Percentiles rank a stretch among this genome's conserved stretches.
phyloP scores from a whole-genome alignment of 139 green algal species.

The Chlorella sp. region DNA sequence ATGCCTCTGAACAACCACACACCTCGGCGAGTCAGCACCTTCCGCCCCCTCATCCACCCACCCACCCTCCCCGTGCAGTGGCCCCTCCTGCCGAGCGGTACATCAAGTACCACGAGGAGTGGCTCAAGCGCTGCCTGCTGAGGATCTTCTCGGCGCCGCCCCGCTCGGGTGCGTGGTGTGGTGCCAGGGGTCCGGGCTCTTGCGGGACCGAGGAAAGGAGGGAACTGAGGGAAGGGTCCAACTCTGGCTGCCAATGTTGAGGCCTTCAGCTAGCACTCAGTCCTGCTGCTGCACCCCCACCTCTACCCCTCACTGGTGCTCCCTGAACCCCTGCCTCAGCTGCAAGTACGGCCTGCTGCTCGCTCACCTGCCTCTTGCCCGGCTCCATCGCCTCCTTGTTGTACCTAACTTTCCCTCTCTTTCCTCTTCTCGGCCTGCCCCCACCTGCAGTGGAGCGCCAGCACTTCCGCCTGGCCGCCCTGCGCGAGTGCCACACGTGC shows the following conservation, averaged over 20 bases:
- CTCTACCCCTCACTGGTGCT: too few species aligned
- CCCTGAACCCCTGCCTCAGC: background rate
- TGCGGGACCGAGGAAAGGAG: background rate
- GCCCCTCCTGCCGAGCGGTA: slow-evolving; percentile 37
- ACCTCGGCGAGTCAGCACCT: background rate
- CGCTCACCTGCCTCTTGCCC: too few species aligned
- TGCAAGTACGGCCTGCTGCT: background rate
- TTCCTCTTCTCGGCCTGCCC: background rate
- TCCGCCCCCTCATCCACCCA: background rate
- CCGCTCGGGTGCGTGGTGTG: slow-evolving; percentile 29
- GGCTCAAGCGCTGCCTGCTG: slow-evolving; percentile 61
- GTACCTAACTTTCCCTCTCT: background rate
- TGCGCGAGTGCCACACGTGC: slow-evolving; percentile 57
- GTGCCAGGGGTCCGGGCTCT: too few species aligned
- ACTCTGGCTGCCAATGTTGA: too few species aligned
- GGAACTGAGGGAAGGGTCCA: background rate
- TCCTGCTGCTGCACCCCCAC: too few species aligned
- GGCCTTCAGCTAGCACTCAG: too few species aligned
- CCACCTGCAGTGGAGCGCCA: slow-evolving; percentile 44
- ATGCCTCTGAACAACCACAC: too few species aligned
- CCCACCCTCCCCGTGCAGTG: background rate
- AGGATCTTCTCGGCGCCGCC: slow-evolving; percentile 51
- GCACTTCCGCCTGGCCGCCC: slow-evolving; percentile 56
- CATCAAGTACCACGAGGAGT: slow-evolving; percentile 69
- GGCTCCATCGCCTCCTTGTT: background rate